A percentile compares a stretch with the other conserved stretches of the same genome.
Evolutionary conservation across 2,329 filamentous ascomycete genomes (phyloP).

Genomic region (Fulvia fulva): DNA sequence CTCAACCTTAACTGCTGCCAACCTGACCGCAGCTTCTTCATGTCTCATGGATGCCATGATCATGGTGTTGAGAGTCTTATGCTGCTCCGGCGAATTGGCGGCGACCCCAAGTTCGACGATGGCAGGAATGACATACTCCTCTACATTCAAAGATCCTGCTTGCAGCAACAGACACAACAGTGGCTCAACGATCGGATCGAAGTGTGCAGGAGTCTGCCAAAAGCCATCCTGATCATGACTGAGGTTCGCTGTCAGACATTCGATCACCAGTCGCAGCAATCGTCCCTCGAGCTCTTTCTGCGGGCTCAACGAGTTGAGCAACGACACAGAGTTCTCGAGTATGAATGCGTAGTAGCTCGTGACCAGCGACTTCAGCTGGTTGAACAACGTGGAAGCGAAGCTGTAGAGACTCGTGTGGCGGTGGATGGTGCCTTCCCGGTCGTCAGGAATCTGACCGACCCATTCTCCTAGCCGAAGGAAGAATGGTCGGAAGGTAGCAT

Average conservation of each 20-base stretch:
- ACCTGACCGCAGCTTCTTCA: slow-evolving; percentile 65
- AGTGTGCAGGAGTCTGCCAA: slow-evolving; percentile 90
- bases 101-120: slow-evolving; percentile 76
- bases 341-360: slow-evolving; percentile 87
- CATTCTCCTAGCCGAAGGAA: slow-evolving; percentile 85
- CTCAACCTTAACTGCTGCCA: slow-evolving; percentile 79
- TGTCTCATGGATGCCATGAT: slow-evolving; percentile 76
- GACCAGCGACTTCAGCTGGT: slow-evolving; percentile 85
- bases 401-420: slow-evolving; percentile 75
- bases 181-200: slow-evolving; percentile 65
- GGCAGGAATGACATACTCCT: slow-evolving; percentile 60
- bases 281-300: slow-evolving; percentile 49
- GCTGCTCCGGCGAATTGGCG: slow-evolving; percentile 80
- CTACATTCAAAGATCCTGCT: slow-evolving; percentile 44
- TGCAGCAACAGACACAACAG: slow-evolving; percentile 60
- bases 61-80: slow-evolving; percentile 78
- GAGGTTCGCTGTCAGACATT: slow-evolving; percentile 71
- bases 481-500: slow-evolving; percentile 85
- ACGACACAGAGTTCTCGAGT: slow-evolving; percentile 66
- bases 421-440: slow-evolving; percentile 54
- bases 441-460: slow-evolving; percentile 63
- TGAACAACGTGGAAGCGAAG: slow-evolving; percentile 77
- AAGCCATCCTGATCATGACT: slow-evolving; percentile 89
- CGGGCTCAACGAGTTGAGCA: slow-evolving; percentile 48
- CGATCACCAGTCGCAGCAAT: slow-evolving; percentile 67